phyloP scores from a whole-genome alignment of 257 asterid genomes.

The Catharanthus roseus region DNA sequence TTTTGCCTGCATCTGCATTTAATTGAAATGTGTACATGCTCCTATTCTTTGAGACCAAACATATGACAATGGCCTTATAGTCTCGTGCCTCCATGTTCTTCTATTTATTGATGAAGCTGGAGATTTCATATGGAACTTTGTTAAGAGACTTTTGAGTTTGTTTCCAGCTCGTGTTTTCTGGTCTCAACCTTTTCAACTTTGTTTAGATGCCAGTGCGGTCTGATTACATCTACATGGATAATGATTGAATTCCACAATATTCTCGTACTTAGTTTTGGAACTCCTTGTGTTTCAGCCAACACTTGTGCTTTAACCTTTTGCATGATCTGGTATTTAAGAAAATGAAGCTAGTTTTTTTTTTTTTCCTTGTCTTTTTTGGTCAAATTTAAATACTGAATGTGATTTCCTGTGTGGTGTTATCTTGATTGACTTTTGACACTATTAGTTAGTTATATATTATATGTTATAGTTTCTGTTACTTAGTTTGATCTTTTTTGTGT shows the following conservation, averaged over 20 bases:
- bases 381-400: background rate
- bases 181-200: no score
- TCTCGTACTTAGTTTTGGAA: no score
- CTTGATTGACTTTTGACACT: background rate
- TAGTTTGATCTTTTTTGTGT: conserved; percentile 15
- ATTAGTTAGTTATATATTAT: background rate
- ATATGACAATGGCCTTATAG: background rate
- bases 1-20: no score
- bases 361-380: no score
- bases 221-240: no score
- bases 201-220: no score
- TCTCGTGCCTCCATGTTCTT: background rate
- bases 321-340: background rate
- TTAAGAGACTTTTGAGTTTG: background rate
- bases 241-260: no score
- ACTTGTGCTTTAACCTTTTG: no score
- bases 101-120: background rate
- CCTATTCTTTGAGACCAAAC: background rate
- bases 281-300: background rate
- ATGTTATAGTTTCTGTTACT: background rate
- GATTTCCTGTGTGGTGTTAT: background rate
- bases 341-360: no score
- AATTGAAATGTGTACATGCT: no score
- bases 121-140: no score
- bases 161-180: no score